phyloP scores from a whole-genome alignment of 2,329 filamentous ascomycete genomes.

The Ambrosiella xylebori region DNA sequence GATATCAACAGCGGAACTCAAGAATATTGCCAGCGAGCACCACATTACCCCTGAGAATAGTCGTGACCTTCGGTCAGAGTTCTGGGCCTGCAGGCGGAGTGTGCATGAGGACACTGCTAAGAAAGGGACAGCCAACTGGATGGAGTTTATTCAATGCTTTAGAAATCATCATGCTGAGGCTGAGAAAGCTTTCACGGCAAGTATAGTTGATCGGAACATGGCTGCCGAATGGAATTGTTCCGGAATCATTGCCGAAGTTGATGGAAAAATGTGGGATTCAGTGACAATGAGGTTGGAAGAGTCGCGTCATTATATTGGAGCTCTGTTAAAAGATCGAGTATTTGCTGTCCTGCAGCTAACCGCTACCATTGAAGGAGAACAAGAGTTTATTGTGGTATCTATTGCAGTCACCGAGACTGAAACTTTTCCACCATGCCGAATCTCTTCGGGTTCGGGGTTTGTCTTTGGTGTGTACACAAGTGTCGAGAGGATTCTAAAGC shows the following conservation, averaged over 20 bases:
- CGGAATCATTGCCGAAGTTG: conserved; percentile 23
- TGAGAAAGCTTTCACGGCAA: conserved; percentile 25
- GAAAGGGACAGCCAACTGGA: conserved; percentile 40
- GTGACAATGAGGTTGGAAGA: conserved; percentile 39
- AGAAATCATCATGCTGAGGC: conserved; percentile 30
- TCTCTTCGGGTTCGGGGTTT: conserved; percentile 38
- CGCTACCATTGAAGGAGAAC: conserved; percentile 15
- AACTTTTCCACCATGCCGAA: conserved; percentile 40
- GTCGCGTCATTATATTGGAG: conserved; percentile 46
- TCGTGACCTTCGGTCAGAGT: conserved; percentile 25
- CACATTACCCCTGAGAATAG: conserved; percentile 16
- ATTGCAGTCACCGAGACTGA: conserved; percentile 27
- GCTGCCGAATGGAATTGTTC: conserved; percentile 26
- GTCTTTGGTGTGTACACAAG: conserved; percentile 46
- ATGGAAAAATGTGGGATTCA: conserved; percentile 26
- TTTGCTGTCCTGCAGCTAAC: conserved; percentile 52
- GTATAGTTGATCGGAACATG: conserved; percentile 21
- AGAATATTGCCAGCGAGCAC: conserved; percentile 21
- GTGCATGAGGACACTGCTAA: conserved; percentile 36
- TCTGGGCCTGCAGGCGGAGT: conserved; percentile 48
- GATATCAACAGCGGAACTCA: conserved; percentile 28
- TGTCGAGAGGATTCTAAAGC: conserved; percentile 41
- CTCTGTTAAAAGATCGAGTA: conserved; percentile 42
- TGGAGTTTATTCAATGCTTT: conserved; percentile 44
- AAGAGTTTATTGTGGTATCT: conserved; percentile 40